Base-by-base conservation (phyloP, 1,284 basidiomycete species). In the Albatrellus sp. region DNA sequence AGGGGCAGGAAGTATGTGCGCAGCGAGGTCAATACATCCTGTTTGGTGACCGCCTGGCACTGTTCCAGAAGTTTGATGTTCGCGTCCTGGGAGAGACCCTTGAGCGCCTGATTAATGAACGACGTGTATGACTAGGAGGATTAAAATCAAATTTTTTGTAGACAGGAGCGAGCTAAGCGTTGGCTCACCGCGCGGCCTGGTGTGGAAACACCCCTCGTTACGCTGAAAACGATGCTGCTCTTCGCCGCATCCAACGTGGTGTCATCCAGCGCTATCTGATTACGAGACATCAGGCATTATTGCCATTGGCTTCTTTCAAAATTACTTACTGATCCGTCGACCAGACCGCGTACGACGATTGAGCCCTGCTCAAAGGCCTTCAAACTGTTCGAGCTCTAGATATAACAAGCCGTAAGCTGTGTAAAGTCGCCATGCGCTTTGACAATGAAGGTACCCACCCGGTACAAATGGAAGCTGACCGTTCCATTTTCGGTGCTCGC, bases 171-270 rank as follows among this genome's bases (percentile, higher is more conserved):
- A 39, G 45, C 20, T 34, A 34, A 11, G 42, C 19, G 38, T 48
- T 17, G 12, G 35, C 75, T 58, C 58, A 93, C 94, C 32, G 93
- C 92, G 50, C 80, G 73, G 14, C 78, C 76, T 29, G 89, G 80
- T 1, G 90, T 96, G 20, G 90, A 84, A 28, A 94, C 87, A 39
- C 73, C 70, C 55, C 80, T 78, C 0, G 93, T 80, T 5, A 91
- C 83, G 16, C 72, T 70, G 58, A 82, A 98, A 8, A 94, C 90
- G 54, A 97, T 80, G 44, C 80, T 88, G 47, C 87, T 90, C 67
- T 96, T 93, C 3, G 93, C 91, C 1, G 89, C 86, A 55, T 98
- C 93, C 14, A 99, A 65, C 8, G 82, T 80, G 4, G 89, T 85
- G 46, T 80, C 73, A 44, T 92, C 88, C 10, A 99, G 68, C 40